Conservation (phyloP, 177 flowering plant species). For the Tripterygium wilfordii region DNA sequence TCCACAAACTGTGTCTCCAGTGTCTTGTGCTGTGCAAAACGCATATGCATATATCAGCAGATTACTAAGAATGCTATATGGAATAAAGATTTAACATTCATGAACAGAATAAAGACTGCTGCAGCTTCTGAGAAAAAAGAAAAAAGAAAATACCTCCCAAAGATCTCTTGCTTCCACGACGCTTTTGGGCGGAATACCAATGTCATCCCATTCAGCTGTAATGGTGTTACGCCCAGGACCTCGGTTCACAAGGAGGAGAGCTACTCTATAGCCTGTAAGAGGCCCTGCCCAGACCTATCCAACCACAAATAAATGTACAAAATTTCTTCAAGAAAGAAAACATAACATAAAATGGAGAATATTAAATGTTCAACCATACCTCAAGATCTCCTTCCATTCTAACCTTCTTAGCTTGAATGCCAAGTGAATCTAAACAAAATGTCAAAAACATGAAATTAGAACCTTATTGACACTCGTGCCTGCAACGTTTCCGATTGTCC, state of each 20-base stretch:
- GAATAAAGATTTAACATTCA: too few species aligned
- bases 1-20: conserved; percentile 29
- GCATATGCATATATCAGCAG: background rate
- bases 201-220: conserved; percentile 78
- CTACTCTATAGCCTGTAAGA: conserved; percentile 59
- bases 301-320: background rate
- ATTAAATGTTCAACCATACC: conserved; percentile 41
- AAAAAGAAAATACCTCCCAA: conserved; percentile 49
- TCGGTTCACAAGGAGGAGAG: conserved; percentile 50
- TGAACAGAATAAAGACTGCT: too few species aligned
- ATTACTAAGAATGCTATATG: background rate
- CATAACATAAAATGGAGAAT: background rate
- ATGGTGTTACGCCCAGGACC: conserved; percentile 27
- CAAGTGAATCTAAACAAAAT: conserved; percentile 46
- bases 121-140: too few species aligned
- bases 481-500: too few species aligned
- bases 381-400: conserved; percentile 65
- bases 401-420: conserved; percentile 82
- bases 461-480: background rate
- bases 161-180: conserved; percentile 66
- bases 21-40: conserved; percentile 37
- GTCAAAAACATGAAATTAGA: background rate
- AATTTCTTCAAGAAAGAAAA: background rate
- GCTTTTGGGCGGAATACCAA: conserved; percentile 44
- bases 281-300: conserved; percentile 85